These are phyloP conservation scores for Leccinum insolens DNA, from an alignment of 1,284 basidiomycete species.

Conservation along the genomic window DNA sequence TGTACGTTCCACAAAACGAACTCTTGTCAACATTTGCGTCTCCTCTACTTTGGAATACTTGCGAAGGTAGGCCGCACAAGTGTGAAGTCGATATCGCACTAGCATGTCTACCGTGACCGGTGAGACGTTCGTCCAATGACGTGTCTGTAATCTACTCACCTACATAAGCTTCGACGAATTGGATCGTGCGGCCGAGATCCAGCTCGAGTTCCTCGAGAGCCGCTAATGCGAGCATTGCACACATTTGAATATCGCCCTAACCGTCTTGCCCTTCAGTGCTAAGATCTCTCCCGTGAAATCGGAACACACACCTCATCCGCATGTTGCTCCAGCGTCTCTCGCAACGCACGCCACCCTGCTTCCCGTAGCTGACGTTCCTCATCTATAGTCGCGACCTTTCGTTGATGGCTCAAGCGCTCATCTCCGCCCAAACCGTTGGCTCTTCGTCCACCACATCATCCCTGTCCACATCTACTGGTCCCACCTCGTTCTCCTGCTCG, in stretches of 20 bases:
- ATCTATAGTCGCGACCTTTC: constrained; percentile 45
- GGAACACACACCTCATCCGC: constrained; percentile 54
- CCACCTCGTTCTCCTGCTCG: constrained; percentile 33
- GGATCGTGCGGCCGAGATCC: constrained; percentile 41
- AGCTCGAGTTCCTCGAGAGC: constrained; percentile 59
- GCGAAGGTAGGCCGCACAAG: constrained; percentile 69
- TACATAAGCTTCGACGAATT: constrained; percentile 71
- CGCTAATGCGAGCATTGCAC: constrained; percentile 66
- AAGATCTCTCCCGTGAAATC: neutral
- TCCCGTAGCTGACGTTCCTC: constrained; percentile 57
- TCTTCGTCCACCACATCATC: constrained; percentile 8
- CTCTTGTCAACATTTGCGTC: constrained; percentile 53
- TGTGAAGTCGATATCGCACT: constrained; percentile 58
- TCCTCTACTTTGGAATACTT: constrained; percentile 58
- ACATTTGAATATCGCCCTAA: constrained; percentile 78
- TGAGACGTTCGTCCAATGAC: constrained; percentile 2
- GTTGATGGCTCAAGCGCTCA: constrained; percentile 32
- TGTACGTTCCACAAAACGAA: constrained; percentile 31
- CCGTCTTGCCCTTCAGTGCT: constrained; percentile 3
- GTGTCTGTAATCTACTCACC: constrained; percentile 42
- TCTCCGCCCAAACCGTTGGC: constrained; percentile 28
- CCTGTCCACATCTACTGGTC: constrained; percentile 11
- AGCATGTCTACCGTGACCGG: constrained; percentile 55
- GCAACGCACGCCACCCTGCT: constrained; percentile 58
- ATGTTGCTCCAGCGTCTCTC: constrained; percentile 58